A percentile compares a stretch with the other conserved stretches of the same genome.
Evolutionary conservation across 306 rosid species (phyloP).

Genomic region (Quercus gilva): DNA sequence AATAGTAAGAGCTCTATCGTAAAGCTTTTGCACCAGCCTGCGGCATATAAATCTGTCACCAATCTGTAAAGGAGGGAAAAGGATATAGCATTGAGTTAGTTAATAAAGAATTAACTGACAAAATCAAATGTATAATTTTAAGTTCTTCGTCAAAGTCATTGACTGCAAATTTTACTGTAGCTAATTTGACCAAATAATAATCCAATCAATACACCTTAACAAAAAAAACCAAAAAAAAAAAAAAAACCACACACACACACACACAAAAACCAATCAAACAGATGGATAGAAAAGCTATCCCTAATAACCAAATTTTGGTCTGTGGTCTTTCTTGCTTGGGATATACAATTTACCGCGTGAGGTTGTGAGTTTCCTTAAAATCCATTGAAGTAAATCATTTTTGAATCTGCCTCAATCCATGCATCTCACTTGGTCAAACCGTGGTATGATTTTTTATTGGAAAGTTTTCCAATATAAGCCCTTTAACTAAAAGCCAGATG

Average conservation of each 20-base stretch:
- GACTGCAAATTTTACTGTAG: slow-evolving; percentile 10
- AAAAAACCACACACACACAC: no score
- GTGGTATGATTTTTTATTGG: background rate
- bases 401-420: no score
- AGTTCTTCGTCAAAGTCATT: slow-evolving; percentile 8
- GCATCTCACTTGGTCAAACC: background rate
- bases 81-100: slow-evolving; percentile 10
- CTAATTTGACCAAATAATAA: background rate
- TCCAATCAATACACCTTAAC: background rate
- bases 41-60: slow-evolving; percentile 91
- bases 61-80: slow-evolving; percentile 50
- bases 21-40: slow-evolving; percentile 72
- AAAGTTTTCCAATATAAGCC: background rate
- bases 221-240: no score
- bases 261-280: background rate
- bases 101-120: slow-evolving; percentile 18
- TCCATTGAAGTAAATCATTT: background rate
- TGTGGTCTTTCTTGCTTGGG: background rate
- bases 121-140: slow-evolving; percentile 7
- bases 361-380: background rate
- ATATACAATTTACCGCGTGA: background rate
- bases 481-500: background rate
- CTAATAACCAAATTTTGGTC: background rate
- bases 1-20: slow-evolving; percentile 79
- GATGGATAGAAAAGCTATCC: background rate